Base-by-base conservation (phyloP, 2,329 filamentous ascomycete species). In the Pseudopyricularia cyperi region DNA sequence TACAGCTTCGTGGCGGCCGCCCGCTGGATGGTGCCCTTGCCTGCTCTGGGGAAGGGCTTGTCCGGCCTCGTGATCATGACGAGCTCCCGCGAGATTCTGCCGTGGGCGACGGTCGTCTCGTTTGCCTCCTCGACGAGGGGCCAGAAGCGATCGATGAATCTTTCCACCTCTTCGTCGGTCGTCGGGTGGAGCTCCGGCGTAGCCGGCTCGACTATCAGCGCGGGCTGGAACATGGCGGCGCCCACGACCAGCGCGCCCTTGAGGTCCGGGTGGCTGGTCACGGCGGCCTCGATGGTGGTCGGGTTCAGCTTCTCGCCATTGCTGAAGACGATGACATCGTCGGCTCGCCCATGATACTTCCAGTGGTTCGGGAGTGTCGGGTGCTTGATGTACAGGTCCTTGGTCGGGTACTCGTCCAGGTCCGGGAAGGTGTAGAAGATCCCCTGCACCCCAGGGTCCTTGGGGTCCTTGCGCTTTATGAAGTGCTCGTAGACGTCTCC, bases 261-360 rank as follows among this genome's bases (percentile, higher is more conserved):
- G 33, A 76, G 56, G 1, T 61, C 55, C 0, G 68, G 65, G 46
- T 74, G 71, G 11, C 59, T 60, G 7, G 57, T 54, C 2, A 76
- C 58, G 14, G 63, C 64, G 0, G 60, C 56, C 55, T 76, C 73
- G 33, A 75, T 70, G 2, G 63, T 66, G 3, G 71, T 60, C 0
- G 72, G 71, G 54, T 77, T 77, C 7, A 76, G 57, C 58, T 77
- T 76, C 61, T 75, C 71, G 28, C 73, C 73, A 47, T 71, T 75
- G 2, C 67, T 70, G 34, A 77, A 68, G 14, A 76, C 72, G 15
- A 76, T 69, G 46, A 76, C 62, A 54, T 73, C 69, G 53, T 76
- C 73, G 0, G 60, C 55, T n/a, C 67, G 60, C 24, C 65, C 63
- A 12, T 59, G 55, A 48, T 64, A 62, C 24, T 61, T 53, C 65